Percentiles rank a stretch among this genome's conserved stretches.
Conservation (phyloP, 108 stramenopile genomes). For the Cyclotella baltica region DNA sequence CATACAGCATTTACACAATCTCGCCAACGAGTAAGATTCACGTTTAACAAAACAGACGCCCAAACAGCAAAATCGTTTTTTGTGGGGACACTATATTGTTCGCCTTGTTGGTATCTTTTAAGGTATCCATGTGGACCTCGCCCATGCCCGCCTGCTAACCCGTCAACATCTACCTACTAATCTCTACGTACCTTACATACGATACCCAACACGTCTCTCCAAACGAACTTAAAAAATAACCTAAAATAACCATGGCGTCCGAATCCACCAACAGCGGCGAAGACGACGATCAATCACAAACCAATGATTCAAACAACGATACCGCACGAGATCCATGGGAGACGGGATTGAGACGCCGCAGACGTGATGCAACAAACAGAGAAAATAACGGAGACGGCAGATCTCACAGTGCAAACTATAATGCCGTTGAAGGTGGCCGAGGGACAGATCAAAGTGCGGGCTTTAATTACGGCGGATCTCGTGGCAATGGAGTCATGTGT, state of each 20-base stretch:
- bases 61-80: no score
- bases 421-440: neutral
- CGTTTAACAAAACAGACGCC: no score
- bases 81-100: no score
- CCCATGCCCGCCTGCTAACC: no score
- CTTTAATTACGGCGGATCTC: neutral
- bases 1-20: no score
- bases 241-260: neutral
- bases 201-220: no score
- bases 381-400: neutral
- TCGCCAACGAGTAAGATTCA: no score
- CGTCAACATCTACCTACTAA: no score
- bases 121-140: no score
- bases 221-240: no score
- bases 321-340: slow-evolving; percentile 17
- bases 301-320: slow-evolving; percentile 9
- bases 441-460: neutral
- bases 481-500: neutral
- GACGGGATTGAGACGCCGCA: slow-evolving; percentile 32
- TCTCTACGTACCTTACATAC: neutral
- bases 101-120: no score
- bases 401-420: neutral
- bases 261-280: neutral
- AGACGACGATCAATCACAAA: neutral
- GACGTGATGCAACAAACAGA: slow-evolving; percentile 11